Evolutionary conservation across 108 stramenopile genomes (phyloP), one percentile per base, ranked within the genome.

Genomic region (Skeletonema grethae): DNA sequence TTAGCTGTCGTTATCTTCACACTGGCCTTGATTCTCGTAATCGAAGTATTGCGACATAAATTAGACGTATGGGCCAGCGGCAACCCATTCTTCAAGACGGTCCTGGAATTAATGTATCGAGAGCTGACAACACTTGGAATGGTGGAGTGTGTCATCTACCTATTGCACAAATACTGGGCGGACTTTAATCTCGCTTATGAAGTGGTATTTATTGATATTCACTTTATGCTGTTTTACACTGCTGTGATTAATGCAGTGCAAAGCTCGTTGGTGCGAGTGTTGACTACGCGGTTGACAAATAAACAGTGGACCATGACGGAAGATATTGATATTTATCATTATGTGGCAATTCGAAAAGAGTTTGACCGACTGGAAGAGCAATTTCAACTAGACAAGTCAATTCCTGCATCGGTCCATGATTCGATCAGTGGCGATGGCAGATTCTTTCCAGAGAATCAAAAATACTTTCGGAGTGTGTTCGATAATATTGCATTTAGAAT

Each of bases 221-320:
- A 96, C 70, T 93, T 96, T 77, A 80, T 86, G 63, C 82, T 96
- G 12, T 96, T 96, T 71, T 91, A 85, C 61, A 92, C 91, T 28
- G 92, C 92, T 8, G 63, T 96, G 28, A 85, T 96, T 73, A 94
- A 96, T 80, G 93, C 93, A 25, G 78, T 96, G 34, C 89, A 92
- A 70, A 72, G 81, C 36, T 64, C 75, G 25, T 53, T 96, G 15
- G 68, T 88, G 39, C 83, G 91, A 13, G 67, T 88, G 12, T 35
- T 84, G 31, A 77, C 87, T 5, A 53, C 61, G 9, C 83, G 84
- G n/a, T 67, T 79, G 38, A 86, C 90, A 0, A 65, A 89, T 36
- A 73, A 73, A 34, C 57, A 85, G 24, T 96, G 95, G 95, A 84
- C 91, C 0, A 67, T 83, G 57, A 91, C 89, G 8, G 95, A 96